Evolutionary conservation across 1,284 basidiomycete genomes (phyloP).

Genomic region (Afroboletus lepidellus): DNA sequence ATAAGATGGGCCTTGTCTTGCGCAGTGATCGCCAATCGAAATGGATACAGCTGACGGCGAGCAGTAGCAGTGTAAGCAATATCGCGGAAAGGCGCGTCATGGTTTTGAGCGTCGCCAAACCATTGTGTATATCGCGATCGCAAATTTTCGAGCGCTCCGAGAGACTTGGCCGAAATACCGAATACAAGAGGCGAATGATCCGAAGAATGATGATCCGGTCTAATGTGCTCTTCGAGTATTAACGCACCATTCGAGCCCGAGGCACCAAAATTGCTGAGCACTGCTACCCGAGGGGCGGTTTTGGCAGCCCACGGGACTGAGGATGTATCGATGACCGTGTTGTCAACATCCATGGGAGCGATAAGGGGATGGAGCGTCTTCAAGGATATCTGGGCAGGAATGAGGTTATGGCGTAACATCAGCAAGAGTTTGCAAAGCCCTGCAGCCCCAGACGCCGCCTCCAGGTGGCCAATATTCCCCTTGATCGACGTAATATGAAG

Average conservation of each 20-base stretch:
- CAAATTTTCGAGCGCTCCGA: conserved; percentile 44
- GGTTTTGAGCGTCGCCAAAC: conserved; percentile 36
- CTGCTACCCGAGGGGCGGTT: conserved; percentile 45
- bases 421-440: conserved; percentile 68
- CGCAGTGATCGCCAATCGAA: conserved; percentile 51
- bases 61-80: conserved; percentile 66
- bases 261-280: conserved; percentile 75
- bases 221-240: conserved; percentile 52
- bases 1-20: conserved; percentile 43
- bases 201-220: background rate
- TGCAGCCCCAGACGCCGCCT: conserved; percentile 71
- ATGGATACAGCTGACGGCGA: conserved; percentile 54
- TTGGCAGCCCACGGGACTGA: conserved; percentile 41
- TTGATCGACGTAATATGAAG: conserved; percentile 69
- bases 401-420: conserved; percentile 56
- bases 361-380: conserved; percentile 57
- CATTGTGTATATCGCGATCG: conserved; percentile 47
- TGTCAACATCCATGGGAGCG: conserved; percentile 45
- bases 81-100: conserved; percentile 40
- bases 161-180: conserved; percentile 60
- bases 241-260: conserved; percentile 67
- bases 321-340: conserved; percentile 48
- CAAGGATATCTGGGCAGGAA: conserved; percentile 63
- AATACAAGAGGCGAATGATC: conserved; percentile 44
- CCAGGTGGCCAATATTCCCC: conserved; percentile 70